Conservation (phyloP, 2,329 filamentous ascomycete species). For the Onygenales sp. region DNA sequence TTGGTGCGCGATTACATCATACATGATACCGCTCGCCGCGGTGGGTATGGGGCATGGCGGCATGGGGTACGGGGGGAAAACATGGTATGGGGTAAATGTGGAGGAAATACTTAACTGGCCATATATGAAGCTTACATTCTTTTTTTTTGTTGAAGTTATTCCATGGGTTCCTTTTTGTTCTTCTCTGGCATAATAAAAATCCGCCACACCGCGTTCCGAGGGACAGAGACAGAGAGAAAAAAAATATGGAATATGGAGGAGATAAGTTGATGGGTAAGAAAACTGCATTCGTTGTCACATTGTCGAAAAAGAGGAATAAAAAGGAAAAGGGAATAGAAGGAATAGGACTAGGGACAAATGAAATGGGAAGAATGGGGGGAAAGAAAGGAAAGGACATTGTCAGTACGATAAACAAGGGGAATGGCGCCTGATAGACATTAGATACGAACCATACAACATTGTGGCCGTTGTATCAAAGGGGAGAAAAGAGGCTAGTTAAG, state of each 20-base stretch:
- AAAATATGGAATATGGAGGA: neutral
- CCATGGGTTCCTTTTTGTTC: too few relatives aligned
- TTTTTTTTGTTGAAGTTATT: too few relatives aligned
- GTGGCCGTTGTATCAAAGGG: slow-evolving; percentile 4
- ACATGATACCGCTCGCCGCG: too few relatives aligned
- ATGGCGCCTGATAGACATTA: neutral
- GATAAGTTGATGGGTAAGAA: neutral
- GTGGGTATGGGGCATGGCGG: too few relatives aligned
- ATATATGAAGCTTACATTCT: too few relatives aligned
- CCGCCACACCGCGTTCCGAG: too few relatives aligned
- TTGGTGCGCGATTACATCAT: too few relatives aligned
- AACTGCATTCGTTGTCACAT: neutral
- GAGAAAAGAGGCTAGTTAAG: neutral
- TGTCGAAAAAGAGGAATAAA: neutral
- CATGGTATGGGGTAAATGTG: too few relatives aligned
- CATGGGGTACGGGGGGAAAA: too few relatives aligned
- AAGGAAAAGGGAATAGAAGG: neutral
- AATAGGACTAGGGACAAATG: slow-evolving; percentile 12
- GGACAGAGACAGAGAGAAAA: neutral
- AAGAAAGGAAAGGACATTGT: slow-evolving; percentile 9
- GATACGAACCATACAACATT: neutral
- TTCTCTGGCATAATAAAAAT: too few relatives aligned
- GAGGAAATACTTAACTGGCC: too few relatives aligned
- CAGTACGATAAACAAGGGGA: neutral
- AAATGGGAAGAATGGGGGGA: slow-evolving; percentile 13